Base-by-base conservation (phyloP, 2,329 filamentous ascomycete genomes). In the Pseudocercospora pini-densiflorae region DNA sequence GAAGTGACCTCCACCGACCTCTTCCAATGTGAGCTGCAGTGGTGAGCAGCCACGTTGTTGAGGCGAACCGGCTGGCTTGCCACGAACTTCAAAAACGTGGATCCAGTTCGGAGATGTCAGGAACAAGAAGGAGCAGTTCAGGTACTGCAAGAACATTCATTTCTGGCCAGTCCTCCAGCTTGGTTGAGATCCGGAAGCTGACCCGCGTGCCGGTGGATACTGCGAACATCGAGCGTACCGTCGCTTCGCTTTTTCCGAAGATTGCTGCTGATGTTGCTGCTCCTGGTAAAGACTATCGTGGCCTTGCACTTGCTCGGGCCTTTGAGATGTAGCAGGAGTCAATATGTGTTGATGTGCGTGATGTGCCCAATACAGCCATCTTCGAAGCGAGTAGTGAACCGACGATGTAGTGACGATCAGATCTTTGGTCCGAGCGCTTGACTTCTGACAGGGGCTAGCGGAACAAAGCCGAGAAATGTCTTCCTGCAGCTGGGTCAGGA, bases 31-130 rank as follows among this genome's bases (percentile, higher is more conserved):
- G 49, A 54, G 24, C 23, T 54, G 55, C 33, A 59, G 55, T 43
- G 31, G 31, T 59, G 31, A 45, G 31, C 55, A 59, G 55, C 33
- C 55, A 59, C 36, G 29, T 27, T 31, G 23, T n/a, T n/a, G 51
- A 55, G 51, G 51, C 51, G 51, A 55, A 27, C 23, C 21, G 51
- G 51, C 24, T 33, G 51, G 51, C 51, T 54, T 55, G 51, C 27
- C 51, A 55, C 23, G 27, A 55, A 14, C 10, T 55, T 10, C 51
- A 51, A 9, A 16, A 51, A 12, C 47, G 47, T 51, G 47, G 19
- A 51, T 21, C 19, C 19, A 12, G 23, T 7, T 55, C 27, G 51
- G 51, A 55, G 23, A 29, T 55, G 51, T n/a, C 27, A 55, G 51
- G 51, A 27, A 55, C 23, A 33, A 31, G 27, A 27, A 55, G 51